Evolutionary conservation across 345 rosid species (phyloP), one percentile per base, ranked within the genome.

Genomic region (Excoecaria agallocha): DNA sequence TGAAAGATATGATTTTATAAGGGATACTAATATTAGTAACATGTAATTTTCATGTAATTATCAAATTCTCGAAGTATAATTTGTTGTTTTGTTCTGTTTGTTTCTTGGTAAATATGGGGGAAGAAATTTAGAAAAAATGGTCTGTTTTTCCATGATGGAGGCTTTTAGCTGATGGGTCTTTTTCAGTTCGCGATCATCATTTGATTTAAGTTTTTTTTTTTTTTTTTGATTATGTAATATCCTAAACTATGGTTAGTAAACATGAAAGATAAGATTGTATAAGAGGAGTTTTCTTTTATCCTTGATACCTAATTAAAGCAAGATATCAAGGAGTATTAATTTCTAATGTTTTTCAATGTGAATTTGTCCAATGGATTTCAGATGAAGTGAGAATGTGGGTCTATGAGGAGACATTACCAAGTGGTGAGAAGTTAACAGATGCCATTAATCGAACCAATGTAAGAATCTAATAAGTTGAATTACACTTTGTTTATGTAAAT

Each of bases 301-400:
- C 20, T 1, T 35, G 48, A 43, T 6, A 6, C 17, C 19, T 37
- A 6, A 38, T 37, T 62, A 15, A 59, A 62, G 30, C 30, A 30
- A 46, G 66, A 62, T 4, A 37, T 37, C n/a, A n/a, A n/a, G 16
- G 46, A 62, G 38, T 60, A 35, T 25, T 60, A 30, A n/a, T 70
- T 76, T 38, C n/a, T 37, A 49, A 46, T 48, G 19, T 35, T 62
- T 69, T 4, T 19, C 30, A 30, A 22, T 20, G 64, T 75, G 70
- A 57, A 57, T 57, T 19, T 46, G 68, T 68, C 38, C 19, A 20
- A 54, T 71, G 63, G 60, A 83, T 49, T 77, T 76, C 93, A 95
- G 99, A 93, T 91, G 97, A 93, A 88, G 97, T 93, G 79, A 89
- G 90, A 84, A 95, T 95, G 96, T 93, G 98, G 99, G 99, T 95